Evolutionary conservation across 768 basidiomycete genomes (phyloP).

Genomic region (Kwoniella botswanensis): DNA sequence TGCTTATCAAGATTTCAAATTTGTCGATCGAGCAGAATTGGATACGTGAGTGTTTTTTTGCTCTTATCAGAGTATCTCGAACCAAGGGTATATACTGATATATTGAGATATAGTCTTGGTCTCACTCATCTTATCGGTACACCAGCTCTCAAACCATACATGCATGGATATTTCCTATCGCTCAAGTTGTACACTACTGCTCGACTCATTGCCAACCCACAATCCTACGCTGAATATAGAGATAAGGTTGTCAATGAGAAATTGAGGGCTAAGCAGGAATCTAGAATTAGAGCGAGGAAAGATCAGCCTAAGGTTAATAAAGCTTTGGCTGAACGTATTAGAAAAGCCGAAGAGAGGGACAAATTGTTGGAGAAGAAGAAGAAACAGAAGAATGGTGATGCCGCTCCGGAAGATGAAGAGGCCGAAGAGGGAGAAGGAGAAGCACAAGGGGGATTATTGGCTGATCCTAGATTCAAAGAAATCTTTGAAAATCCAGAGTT

Average conservation of each 20-base stretch:
- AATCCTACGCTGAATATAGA: constrained; percentile 91
- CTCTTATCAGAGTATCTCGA: no score
- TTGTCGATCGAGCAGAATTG: constrained; percentile 85
- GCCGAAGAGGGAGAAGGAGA: constrained; percentile 24
- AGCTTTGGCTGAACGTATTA: constrained; percentile 82
- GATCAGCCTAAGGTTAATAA: constrained; percentile 77
- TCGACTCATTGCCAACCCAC: constrained; percentile 92
- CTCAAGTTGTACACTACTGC: constrained; percentile 96
- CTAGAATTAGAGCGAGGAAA: constrained; percentile 83
- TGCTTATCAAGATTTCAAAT: constrained; percentile 96
- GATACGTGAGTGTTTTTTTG: constrained; percentile 77
- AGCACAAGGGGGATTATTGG: constrained; percentile 49
- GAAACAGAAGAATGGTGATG: constrained; percentile 54
- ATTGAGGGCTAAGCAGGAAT: constrained; percentile 91
- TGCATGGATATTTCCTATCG: constrained; percentile 98
- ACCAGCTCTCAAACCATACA: constrained; percentile 94
- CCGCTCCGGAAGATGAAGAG: constrained; percentile 10
- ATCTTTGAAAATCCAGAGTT: constrained; percentile 92
- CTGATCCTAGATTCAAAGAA: constrained; percentile 84
- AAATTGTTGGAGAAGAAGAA: constrained; percentile 63
- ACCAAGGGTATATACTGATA: no score
- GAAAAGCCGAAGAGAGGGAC: constrained; percentile 62
- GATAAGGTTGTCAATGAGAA: constrained; percentile 85
- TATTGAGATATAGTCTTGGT: no score
- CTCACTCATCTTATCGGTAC: constrained; percentile 94